Conservation (phyloP, 345 rosid genomes). For the Geranium rotundifolium region DNA sequence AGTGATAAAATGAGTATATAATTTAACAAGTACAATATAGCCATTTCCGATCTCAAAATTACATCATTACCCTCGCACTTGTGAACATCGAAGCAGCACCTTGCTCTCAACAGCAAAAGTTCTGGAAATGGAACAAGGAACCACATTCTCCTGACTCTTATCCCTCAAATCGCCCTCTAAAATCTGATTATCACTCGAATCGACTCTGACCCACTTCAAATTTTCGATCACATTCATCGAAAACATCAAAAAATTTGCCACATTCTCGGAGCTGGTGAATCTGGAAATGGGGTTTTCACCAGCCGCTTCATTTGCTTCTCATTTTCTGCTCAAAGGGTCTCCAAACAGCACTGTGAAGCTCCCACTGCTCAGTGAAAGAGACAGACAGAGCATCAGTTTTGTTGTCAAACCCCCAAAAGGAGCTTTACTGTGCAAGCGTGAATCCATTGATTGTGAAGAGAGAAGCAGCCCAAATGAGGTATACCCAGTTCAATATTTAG, state of each 20-base stretch:
- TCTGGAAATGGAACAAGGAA: no score
- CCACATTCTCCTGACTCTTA: no score
- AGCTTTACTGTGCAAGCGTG: constrained; percentile 24
- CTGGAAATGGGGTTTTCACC: constrained; percentile 35
- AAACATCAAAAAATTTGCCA: background rate
- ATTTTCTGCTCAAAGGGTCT: constrained; percentile 13
- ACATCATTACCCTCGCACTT: no score
- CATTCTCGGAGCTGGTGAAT: constrained; percentile 2
- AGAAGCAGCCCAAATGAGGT: constrained; percentile 83
- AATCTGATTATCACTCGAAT: background rate
- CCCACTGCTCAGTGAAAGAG: constrained; percentile 18
- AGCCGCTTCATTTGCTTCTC: constrained; percentile 29
- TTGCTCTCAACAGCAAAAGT: no score
- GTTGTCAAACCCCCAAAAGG: constrained; percentile 13
- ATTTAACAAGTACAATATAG: no score
- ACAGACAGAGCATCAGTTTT: constrained; percentile 7
- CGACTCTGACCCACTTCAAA: background rate
- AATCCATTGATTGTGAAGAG: constrained; percentile 36
- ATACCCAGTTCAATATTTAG: background rate
- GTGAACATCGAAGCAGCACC: no score
- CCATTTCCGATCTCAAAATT: no score
- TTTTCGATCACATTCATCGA: background rate
- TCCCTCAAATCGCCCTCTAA: no score
- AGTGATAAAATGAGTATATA: no score
- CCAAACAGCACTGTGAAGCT: constrained; percentile 14